Base-by-base conservation (phyloP, 768 basidiomycete genomes). In the Leccinum boreale region DNA sequence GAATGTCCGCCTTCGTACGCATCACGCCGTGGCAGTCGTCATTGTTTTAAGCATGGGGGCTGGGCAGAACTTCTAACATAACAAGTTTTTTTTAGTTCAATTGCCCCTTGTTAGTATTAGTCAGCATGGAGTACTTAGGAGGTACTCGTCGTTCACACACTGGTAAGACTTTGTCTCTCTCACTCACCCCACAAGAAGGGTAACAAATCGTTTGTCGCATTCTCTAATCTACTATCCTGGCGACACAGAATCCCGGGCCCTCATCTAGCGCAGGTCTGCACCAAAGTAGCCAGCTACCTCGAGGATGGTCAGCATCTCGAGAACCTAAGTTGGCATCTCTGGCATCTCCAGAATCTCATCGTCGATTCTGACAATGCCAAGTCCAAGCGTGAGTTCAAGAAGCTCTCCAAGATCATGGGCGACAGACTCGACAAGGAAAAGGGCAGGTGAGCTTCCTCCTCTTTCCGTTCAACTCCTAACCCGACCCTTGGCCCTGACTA, bases 121-220 rank as follows among this genome's bases (percentile, higher is more conserved):
- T 28, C 28, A 9, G 28, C 28, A 28, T 9, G 28, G 28, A 28
- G 28, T 28, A 8, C 28, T 28, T 28, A 28, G 28, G 28, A 28
- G 28, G 2, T n/a, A 31, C 14, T 15, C 44, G 23, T 23, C 58
- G 15, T 49, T 7, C 47, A 14, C 52, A 36, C 3, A n/a, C 59
- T 35, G 33, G 47, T 63, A 28, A 28, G 28, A n/a, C n/a, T n/a
- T n/a, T 28, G 28, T 28, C 28, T 28, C 56, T 62, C 56, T 58
- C 47, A 55, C 33, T 47, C n/a, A 54, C 57, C 48, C 52, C 69
- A 10, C 39, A 42, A n/a, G n/a, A 42, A 81, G 92, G 91, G 92
- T 76, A 94, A 94, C 85, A 94, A 93, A 80, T 93, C 92, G 72
- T 94, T 94, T 73, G 89, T 93, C 74, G 90, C 92, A 60, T 94